Evolutionary conservation across 768 basidiomycete species (phyloP).

Genomic region (Lepiota brunneoincarnata): DNA sequence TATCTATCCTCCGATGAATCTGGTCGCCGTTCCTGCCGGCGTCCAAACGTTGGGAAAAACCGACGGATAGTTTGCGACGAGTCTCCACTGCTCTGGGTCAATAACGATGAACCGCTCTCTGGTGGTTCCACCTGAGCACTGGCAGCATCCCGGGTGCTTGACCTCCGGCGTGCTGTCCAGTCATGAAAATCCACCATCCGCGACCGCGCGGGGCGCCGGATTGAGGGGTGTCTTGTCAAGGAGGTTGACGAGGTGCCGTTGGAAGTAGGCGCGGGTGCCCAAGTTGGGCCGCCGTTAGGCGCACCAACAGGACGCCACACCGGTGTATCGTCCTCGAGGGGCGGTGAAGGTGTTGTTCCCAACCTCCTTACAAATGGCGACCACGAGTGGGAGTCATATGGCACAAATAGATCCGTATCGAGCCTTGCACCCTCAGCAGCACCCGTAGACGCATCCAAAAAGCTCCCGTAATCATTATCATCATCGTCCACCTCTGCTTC

Average conservation of each 20-base stretch:
- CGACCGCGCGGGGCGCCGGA: conserved; percentile 55
- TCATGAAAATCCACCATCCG: conserved; percentile 70
- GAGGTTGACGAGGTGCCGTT: conserved; percentile 19
- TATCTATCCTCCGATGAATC: background rate
- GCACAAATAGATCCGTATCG: conserved; percentile 65
- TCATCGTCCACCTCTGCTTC: conserved; percentile 70
- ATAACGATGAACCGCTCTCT: conserved; percentile 15
- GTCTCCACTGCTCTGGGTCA: conserved; percentile 1
- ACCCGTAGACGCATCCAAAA: conserved; percentile 35
- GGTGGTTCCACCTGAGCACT: conserved; percentile 24
- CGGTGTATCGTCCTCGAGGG: conserved; percentile 20
- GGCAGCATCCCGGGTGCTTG: conserved; percentile 37
- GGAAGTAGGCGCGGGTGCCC: conserved; percentile 18
- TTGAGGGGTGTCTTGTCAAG: conserved; percentile 55
- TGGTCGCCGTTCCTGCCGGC: conserved; percentile 4
- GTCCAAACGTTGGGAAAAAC: conserved; percentile 11
- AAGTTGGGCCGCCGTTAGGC: background rate
- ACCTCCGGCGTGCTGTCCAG: conserved; percentile 64
- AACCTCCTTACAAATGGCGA: conserved; percentile 19
- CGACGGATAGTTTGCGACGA: conserved; percentile 10
- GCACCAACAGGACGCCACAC: conserved; percentile 7
- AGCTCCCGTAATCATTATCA: conserved; percentile 56
- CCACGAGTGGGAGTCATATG: conserved; percentile 37
- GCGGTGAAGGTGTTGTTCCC: conserved; percentile 28
- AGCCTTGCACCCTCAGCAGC: conserved; percentile 53